phyloP scores from a whole-genome alignment of 1,284 basidiomycete genomes.

The Irpex sp. region DNA sequence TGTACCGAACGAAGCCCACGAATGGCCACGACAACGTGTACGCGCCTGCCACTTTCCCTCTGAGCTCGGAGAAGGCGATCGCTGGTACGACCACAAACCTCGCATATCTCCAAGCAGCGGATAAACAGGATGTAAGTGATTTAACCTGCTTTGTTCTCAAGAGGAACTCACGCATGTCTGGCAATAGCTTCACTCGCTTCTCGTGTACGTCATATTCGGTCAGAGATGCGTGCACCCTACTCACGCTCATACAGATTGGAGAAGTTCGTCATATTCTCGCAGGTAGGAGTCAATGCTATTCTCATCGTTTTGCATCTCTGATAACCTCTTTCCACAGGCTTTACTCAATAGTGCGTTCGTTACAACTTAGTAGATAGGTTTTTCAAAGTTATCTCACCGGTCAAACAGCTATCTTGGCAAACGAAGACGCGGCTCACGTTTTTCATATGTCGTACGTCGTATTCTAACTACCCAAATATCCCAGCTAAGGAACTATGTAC shows the following conservation, averaged over 20 bases:
- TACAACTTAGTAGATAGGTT: neutral
- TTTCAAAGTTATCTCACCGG: constrained; percentile 10
- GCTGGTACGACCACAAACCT: constrained; percentile 22
- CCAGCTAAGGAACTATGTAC: constrained; percentile 38
- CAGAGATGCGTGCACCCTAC: too few relatives aligned
- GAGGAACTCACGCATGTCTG: neutral
- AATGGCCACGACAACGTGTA: constrained; percentile 50
- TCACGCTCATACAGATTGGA: constrained; percentile 52
- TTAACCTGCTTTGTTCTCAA: neutral
- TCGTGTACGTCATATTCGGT: constrained; percentile 49
- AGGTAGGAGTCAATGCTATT: constrained; percentile 40
- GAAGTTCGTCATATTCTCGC: constrained; percentile 73
- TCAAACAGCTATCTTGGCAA: constrained; percentile 49
- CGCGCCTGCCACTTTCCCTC: constrained; percentile 38
- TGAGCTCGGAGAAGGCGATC: constrained; percentile 13
- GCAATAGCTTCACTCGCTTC: constrained; percentile 58
- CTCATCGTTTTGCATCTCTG: neutral
- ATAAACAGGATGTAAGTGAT: constrained; percentile 49
- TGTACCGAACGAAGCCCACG: constrained; percentile 47
- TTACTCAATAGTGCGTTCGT: constrained; percentile 56
- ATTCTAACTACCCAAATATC: neutral
- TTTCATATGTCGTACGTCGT: constrained; percentile 63
- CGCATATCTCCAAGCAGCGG: constrained; percentile 43
- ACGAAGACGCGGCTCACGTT: constrained; percentile 54
- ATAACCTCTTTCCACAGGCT: constrained; percentile 41